Evolutionary conservation across 2,329 filamentous ascomycete species (phyloP).

Genomic region (Hymenoscyphus albidus): DNA sequence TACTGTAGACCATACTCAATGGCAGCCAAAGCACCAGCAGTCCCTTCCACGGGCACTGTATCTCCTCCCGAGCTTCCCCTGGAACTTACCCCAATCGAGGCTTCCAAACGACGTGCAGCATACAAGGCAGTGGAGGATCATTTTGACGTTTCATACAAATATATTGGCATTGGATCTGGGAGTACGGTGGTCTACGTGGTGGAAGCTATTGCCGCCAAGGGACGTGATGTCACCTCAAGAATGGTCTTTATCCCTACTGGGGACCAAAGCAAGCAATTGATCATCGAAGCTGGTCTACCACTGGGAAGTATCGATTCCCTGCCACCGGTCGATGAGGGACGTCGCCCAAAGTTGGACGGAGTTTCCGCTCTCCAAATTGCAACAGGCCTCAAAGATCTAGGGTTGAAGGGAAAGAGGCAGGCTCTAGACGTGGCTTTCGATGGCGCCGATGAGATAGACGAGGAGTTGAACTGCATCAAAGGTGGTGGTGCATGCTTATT

Average conservation of each 20-base stretch:
- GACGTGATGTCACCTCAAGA: constrained; percentile 47
- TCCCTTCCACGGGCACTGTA: constrained; percentile 15
- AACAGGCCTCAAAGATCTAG: constrained; percentile 33
- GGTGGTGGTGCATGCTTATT: constrained; percentile 96
- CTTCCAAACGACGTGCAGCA: constrained; percentile 71
- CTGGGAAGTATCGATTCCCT: constrained; percentile 50
- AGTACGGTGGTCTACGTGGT: constrained; percentile 83
- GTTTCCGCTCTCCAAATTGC: constrained; percentile 70
- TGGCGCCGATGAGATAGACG: constrained; percentile 94
- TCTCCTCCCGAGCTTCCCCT: constrained; percentile 14
- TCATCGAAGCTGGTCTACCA: constrained; percentile 72
- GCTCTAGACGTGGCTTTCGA: constrained; percentile 90
- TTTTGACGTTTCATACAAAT: constrained; percentile 58
- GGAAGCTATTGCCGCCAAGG: constrained; percentile 68
- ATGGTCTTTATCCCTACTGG: constrained; percentile 88
- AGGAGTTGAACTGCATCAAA: constrained; percentile 94
- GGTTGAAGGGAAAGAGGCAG: constrained; percentile 37
- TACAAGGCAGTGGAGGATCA: constrained; percentile 70
- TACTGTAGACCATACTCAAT: not conserved
- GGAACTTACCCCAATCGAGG: constrained; percentile 51
- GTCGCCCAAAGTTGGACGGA: constrained; percentile 25
- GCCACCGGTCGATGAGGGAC: constrained; percentile 29
- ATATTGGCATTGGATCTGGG: constrained; percentile 76
- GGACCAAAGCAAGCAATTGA: constrained; percentile 68
- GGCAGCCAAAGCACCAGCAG: not conserved